Evolutionary conservation across 2,329 filamentous ascomycete genomes (phyloP), one percentile per base, ranked within the genome.

Genomic region (Magnaporthiopsis incrustans): DNA sequence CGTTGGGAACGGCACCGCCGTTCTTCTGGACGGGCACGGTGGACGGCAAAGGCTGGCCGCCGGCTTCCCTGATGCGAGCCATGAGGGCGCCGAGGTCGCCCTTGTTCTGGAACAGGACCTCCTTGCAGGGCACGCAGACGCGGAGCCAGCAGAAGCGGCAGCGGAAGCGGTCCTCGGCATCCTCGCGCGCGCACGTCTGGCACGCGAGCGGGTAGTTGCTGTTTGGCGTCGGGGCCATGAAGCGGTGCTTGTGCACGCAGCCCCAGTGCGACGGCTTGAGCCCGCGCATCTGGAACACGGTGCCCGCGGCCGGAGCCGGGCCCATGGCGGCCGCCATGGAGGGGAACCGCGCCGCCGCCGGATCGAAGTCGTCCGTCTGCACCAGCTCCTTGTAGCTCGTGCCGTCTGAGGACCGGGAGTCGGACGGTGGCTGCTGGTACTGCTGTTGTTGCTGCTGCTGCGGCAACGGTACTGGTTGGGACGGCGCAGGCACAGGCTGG

Each of bases 101-200:
- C 56, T 76, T 73, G 60, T 77, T 74, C 30, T 69, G 70, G 32
- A 76, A 73, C 64, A 86, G 71, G 27, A 74, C 70, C 15, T 74
- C 77, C 56, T 75, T 70, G 68, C 84, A 86, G 2, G 73, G 67
- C 38, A 76, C 75, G 71, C 84, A 86, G 65, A 85, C 77, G 62
- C 82, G 78, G 60, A 85, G 68, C 65, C 78, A 75, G 72, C 82
- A 85, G 71, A 79, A 82, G 18, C 73, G 72, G 70, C 82, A 85
- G 26, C 75, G 75, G 72, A 74, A 80, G 50, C 82, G 78, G 66
- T 78, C 73, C 59, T 78, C 76, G 8, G 70, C 68, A 65, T 84
- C 81, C 61, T 75, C 73, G 64, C 74, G 75, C 63, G 77, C 76
- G 71, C 84, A 86, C 4, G 79, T 77, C 71, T 84, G 81, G 70